Conservation (phyloP, 2,329 filamentous ascomycete genomes). For the Conoideocrella luteorostrata region DNA sequence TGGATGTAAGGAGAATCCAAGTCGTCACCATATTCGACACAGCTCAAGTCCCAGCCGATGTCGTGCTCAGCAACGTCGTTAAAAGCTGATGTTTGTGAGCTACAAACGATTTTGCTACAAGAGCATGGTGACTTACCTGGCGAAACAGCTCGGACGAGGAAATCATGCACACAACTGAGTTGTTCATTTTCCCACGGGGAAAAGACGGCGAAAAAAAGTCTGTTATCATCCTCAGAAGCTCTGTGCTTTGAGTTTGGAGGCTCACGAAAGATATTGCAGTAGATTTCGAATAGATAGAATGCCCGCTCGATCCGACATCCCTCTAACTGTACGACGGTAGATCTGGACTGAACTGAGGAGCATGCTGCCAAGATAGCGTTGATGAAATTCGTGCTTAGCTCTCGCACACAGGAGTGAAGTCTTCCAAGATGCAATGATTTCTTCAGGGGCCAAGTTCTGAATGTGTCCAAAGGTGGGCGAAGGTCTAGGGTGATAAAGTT, state of each 20-base stretch:
- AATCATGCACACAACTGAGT: slow-evolving; percentile 7
- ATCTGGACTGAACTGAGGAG: background rate
- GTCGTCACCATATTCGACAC: background rate
- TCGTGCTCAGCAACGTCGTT: slow-evolving; percentile 9
- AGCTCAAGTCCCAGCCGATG: slow-evolving; percentile 1
- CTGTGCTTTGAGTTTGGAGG: background rate
- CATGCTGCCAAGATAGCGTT: background rate
- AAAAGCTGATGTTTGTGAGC: background rate
- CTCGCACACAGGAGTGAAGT: background rate
- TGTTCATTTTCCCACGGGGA: slow-evolving; percentile 9
- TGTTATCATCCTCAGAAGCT: background rate
- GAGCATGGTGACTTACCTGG: slow-evolving; percentile 3
- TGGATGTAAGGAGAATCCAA: background rate
- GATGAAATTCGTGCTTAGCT: slow-evolving; percentile 1
- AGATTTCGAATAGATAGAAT: slow-evolving; percentile 8
- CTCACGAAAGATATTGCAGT: slow-evolving; percentile 3
- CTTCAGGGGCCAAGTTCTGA: background rate
- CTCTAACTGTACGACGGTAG: background rate
- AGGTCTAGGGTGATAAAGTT: background rate
- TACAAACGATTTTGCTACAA: background rate
- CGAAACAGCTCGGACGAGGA: slow-evolving; percentile 1
- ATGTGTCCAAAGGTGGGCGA: background rate
- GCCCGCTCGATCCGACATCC: slow-evolving; percentile 4
- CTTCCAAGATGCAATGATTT: background rate
- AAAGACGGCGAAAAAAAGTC: slow-evolving; percentile 1